Conservation (phyloP, 257 asterid genomes). For the Mitragyna speciosa region DNA sequence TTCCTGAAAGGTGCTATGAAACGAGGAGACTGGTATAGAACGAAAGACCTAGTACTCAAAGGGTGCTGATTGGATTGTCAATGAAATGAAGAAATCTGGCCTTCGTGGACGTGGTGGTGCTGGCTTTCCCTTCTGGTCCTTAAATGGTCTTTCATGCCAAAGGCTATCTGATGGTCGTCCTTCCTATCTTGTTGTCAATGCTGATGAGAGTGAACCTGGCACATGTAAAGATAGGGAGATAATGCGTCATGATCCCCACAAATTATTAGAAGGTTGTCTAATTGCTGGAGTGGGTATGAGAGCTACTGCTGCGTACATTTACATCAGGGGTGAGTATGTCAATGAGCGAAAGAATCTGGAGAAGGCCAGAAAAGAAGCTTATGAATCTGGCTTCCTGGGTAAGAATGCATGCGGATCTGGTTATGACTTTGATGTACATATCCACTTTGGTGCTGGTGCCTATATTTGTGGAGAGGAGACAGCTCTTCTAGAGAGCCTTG, state of each 20-base stretch:
- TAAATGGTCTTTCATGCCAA: slow-evolving; percentile 99
- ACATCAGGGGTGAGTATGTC: slow-evolving; percentile 96
- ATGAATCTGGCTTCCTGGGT: slow-evolving; percentile 82
- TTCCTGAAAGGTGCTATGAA: slow-evolving; percentile 96
- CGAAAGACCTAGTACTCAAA: slow-evolving; percentile 88
- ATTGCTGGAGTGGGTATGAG: slow-evolving; percentile 99
- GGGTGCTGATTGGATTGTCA: slow-evolving; percentile 96
- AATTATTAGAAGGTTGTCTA: slow-evolving; percentile 90
- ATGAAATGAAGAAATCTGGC: slow-evolving; percentile 95
- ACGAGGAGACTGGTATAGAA: slow-evolving; percentile 97
- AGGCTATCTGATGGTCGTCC: slow-evolving; percentile 96
- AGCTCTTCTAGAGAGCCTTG: slow-evolving; percentile 97
- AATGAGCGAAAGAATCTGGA: slow-evolving; percentile 82
- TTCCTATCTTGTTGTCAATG: slow-evolving; percentile 94
- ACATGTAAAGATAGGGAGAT: slow-evolving; percentile 98
- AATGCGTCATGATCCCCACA: slow-evolving; percentile 99
- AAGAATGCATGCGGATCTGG: slow-evolving; percentile 98
- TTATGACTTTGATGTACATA: slow-evolving; percentile 90
- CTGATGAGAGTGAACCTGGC: slow-evolving; percentile 99
- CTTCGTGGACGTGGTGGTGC: slow-evolving; percentile 99
- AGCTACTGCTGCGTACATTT: slow-evolving; percentile 92
- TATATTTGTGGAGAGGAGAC: slow-evolving; percentile 99
- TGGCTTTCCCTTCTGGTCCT: slow-evolving; percentile 98
- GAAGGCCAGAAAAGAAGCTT: slow-evolving; percentile 92
- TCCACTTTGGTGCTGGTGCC: slow-evolving; percentile 98